A percentile compares a stretch with the other conserved stretches of the same genome.
Conservation (phyloP, 768 basidiomycete genomes). For the Hebeloma cylindrosporum region DNA sequence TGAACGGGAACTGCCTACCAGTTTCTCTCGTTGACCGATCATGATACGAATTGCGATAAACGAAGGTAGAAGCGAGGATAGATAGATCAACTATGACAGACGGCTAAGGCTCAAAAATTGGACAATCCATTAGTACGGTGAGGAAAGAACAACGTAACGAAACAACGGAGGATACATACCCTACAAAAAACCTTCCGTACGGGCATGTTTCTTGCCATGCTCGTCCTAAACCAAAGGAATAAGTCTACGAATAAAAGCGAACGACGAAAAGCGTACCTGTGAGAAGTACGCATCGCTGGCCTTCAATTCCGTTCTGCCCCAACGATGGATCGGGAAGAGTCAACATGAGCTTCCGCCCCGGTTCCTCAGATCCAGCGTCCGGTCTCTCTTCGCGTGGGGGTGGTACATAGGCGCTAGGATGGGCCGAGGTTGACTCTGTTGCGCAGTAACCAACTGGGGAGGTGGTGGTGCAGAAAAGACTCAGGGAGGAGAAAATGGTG, state of each 20-base stretch:
- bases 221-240: slow-evolving; percentile 59
- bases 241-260: background rate
- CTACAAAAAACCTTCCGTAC: slow-evolving; percentile 85
- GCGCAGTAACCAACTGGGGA: slow-evolving; percentile 24
- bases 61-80: no score
- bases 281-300: slow-evolving; percentile 77
- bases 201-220: slow-evolving; percentile 79
- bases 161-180: no score
- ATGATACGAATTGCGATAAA: no score
- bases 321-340: slow-evolving; percentile 57
- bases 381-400: slow-evolving; percentile 17
- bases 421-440: slow-evolving; percentile 9
- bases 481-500: slow-evolving; percentile 1
- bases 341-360: slow-evolving; percentile 27
- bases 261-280: slow-evolving; percentile 49
- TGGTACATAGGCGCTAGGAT: slow-evolving; percentile 8
- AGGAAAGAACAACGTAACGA: no score
- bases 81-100: no score
- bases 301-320: slow-evolving; percentile 71
- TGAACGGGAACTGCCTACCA: no score
- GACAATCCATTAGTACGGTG: no score
- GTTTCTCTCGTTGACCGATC: no score
- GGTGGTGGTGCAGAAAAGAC: slow-evolving; percentile 22
- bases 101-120: no score
- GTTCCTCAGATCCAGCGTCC: slow-evolving; percentile 10